Base-by-base conservation (phyloP, 2,329 filamentous ascomycete genomes). In the Diaporthe humulicola region DNA sequence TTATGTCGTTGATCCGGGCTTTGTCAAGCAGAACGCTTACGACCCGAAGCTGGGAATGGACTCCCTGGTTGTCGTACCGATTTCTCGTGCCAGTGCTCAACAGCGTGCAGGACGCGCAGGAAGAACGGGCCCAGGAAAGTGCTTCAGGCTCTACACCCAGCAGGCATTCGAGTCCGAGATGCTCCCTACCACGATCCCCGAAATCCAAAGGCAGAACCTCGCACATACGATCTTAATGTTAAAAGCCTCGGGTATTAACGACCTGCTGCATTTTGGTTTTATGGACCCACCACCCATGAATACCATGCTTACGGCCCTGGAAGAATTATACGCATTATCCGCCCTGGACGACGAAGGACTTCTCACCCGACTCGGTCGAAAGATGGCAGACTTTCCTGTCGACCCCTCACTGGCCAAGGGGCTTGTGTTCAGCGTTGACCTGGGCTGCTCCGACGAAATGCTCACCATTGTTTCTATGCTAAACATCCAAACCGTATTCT, bases 301-400 rank as follows among this genome's bases (percentile, higher is more conserved):
- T 80, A 98, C 97, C 17, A 98, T 98, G 95, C 90, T 99, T 77
- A 98, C 95, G 67, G 97, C 97, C 0, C 87, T 99, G 4, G 97
- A 99, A 84, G 97, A 98, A 82, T 88, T 99, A 0, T 99, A 99
- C 81, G 95, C 95, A 0, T 87, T 99, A 15, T 95, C 93, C 4
- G 96, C 96, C 0, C 88, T 99, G 0, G 97, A 99, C 77, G 96
- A 99, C 79, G 97, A 99, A 88, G 97, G 97, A 19, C 89, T 99
- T 0, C 87, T 99, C 2, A 99, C 97, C 0, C 92, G 97, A 9
- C 89, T 98, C 1, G 97, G 97, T 10, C 92, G 97, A 60, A 98
- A 98, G 83, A 98, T 99, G 96, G 96, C 97, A 15, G 96, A 99
- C 81, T 98, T 98, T 83, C 97, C 97, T 0, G 98, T 98, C 95